Evolutionary conservation across 192 early-diverging fungal species (phyloP), one percentile per base, ranked within the genome.

Genomic region (Coemansia pectinata): DNA sequence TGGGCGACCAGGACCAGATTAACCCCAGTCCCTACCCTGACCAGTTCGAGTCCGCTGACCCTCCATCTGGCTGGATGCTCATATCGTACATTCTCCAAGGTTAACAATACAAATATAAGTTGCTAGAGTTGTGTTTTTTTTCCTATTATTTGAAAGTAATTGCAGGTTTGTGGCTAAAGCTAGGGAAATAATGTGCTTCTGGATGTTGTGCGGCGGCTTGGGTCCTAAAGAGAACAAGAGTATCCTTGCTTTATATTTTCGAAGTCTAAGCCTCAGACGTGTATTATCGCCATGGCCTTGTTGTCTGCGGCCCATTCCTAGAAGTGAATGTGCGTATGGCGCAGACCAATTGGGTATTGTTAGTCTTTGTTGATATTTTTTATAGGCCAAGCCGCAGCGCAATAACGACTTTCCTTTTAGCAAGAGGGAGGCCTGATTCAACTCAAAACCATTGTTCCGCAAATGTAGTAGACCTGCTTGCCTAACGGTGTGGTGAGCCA

Each of bases 1-100:
- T 57, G 55, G 73, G 52, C 25, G 87, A 86, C 39, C 77, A 72
- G 14, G 72, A 74, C 65, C 29, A 76, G 12, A 74, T 87, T 15
- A n/a, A 25, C 3, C 79, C 74, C 10, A 82, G 66, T 31, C 74
- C 74, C 10, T 71, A 73, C 34, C 33, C 74, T 1, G 74, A 82
- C 50, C 70, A 57, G 61, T 73, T 82, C 19, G 79, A 82, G 50
- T 71, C 74, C 0, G 55, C 66, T 33, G 65, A 74, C 34, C 79
- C 79, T 38, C 79, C 74, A 7, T 61, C 72, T 5, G 74, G 74
- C 36, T 77, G 74, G 79, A 47, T 71, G 62, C 38, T 77, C n/a
- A 63, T 77, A n/a, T 82, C 71, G 42, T 82, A 82, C 23, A 77
- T 74, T 38, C 40, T 81, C 2, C 47, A 72, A n/a, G 70, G 66